Evolutionary conservation across 768 basidiomycete genomes (phyloP).

Genomic region (Mycena vitilis): DNA sequence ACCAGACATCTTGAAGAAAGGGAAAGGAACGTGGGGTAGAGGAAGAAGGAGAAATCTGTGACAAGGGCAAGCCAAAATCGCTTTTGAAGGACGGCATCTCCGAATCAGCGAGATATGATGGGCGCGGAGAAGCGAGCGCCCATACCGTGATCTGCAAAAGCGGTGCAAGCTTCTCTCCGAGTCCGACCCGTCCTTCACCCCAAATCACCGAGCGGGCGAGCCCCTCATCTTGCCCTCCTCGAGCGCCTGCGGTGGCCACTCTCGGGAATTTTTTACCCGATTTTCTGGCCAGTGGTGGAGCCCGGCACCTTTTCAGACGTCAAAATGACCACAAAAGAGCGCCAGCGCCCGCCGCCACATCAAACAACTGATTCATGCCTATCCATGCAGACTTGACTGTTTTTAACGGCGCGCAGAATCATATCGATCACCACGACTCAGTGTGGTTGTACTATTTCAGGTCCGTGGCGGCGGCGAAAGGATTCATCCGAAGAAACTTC

Average conservation of each 20-base stretch:
- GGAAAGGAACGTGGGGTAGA: slow-evolving; percentile 27
- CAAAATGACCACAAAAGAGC: slow-evolving; percentile 2
- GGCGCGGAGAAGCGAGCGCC: slow-evolving; percentile 16
- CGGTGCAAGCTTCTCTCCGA: not conserved
- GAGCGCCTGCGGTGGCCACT: not conserved
- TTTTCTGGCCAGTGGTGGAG: not conserved
- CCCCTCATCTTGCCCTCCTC: too few species aligned
- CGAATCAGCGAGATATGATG: slow-evolving; percentile 14
- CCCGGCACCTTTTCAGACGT: slow-evolving; percentile 2
- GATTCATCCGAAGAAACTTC: too few species aligned
- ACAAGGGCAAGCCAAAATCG: not conserved
- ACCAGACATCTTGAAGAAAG: slow-evolving; percentile 22
- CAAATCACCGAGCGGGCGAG: too few species aligned
- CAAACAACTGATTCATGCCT: slow-evolving; percentile 14
- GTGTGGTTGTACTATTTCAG: not conserved
- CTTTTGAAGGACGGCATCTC: slow-evolving; percentile 20
- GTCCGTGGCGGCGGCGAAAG: too few species aligned
- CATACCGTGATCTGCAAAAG: not conserved
- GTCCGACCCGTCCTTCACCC: too few species aligned
- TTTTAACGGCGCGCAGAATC: not conserved
- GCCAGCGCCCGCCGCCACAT: slow-evolving; percentile 13
- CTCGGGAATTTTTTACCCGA: not conserved
- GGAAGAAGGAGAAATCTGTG: not conserved
- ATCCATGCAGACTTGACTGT: not conserved
- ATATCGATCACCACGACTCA: not conserved